A percentile compares a stretch with the other conserved stretches of the same genome.
Evolutionary conservation across 2,329 filamentous ascomycete genomes (phyloP).

Genomic region (Dothistroma septosporum): DNA sequence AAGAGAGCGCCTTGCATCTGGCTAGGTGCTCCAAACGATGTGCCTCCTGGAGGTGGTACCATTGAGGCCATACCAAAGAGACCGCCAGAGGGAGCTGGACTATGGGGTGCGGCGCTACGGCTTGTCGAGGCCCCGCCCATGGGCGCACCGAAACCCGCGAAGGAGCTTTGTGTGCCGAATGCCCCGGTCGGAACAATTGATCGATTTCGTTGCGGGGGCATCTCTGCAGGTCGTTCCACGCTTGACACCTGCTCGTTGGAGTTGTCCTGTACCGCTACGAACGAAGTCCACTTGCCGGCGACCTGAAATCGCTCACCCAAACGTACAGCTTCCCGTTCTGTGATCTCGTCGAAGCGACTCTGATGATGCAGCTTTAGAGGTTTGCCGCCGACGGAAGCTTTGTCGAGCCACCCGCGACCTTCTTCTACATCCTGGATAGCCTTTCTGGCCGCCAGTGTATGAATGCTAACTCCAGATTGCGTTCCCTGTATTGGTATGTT

Average conservation of each 20-base stretch:
- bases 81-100: too few relatives aligned
- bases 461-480: constrained; percentile 42
- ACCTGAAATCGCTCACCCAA: constrained; percentile 65
- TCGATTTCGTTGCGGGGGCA: neutral
- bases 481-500: constrained; percentile 54
- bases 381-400: constrained; percentile 43
- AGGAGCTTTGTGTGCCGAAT: neutral
- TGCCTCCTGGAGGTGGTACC: too few relatives aligned
- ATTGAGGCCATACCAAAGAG: too few relatives aligned
- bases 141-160: too few relatives aligned
- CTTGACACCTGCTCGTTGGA: neutral
- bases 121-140: too few relatives aligned
- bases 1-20: neutral
- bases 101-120: too few relatives aligned
- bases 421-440: constrained; percentile 66
- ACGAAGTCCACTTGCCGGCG: constrained; percentile 66
- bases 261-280: constrained; percentile 60
- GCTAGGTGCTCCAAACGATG: too few relatives aligned
- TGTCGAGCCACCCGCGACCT: constrained; percentile 60
- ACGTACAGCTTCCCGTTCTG: constrained; percentile 62
- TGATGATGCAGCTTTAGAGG: constrained; percentile 46
- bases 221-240: neutral
- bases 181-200: neutral
- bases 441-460: constrained; percentile 67
- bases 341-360: constrained; percentile 55